These are phyloP conservation scores for Candida methanosorbosa DNA, from an alignment of 805 yeast genomes.

Conservation along the genomic window DNA sequence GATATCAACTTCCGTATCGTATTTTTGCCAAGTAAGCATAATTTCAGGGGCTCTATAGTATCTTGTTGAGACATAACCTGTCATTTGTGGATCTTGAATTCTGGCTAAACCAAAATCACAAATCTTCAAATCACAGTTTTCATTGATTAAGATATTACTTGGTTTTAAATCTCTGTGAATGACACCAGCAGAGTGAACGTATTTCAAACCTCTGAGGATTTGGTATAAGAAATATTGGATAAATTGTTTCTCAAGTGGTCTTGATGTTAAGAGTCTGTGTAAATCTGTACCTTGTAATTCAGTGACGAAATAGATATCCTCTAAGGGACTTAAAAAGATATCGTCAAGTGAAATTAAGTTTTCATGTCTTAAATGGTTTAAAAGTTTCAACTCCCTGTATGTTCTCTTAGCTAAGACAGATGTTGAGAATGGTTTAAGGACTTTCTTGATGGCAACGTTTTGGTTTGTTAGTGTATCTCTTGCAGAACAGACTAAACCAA, in stretches of 20 bases:
- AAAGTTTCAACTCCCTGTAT: constrained; percentile 85
- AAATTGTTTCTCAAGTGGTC: constrained; percentile 94
- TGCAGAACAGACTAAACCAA: constrained; percentile 96
- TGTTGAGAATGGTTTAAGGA: constrained; percentile 94
- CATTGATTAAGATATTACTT: constrained; percentile 81
- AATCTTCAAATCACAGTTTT: constrained; percentile 89
- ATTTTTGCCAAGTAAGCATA: constrained; percentile 98
- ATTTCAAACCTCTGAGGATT: constrained; percentile 86
- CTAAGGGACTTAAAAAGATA: constrained; percentile 88
- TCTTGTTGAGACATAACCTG: constrained; percentile 93
- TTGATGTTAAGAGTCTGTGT: constrained; percentile 80
- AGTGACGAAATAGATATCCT: constrained; percentile 93
- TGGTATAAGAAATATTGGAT: constrained; percentile 96
- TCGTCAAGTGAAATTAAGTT: constrained; percentile 89
- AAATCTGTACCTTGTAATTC: constrained; percentile 96
- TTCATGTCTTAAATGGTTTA: constrained; percentile 91
- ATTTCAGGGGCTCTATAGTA: constrained; percentile 98
- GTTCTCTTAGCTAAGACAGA: constrained; percentile 95
- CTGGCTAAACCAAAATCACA: constrained; percentile 97
- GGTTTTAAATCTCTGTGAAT: constrained; percentile 92
- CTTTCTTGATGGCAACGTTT: constrained; percentile 94
- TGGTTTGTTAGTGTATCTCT: constrained; percentile 83
- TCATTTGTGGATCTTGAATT: constrained; percentile 98
- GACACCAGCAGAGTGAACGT: constrained; percentile 93
- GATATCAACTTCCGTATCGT: constrained; percentile 92